Conservation (phyloP, 305 asterid species). For the Fraxinus velutina region DNA sequence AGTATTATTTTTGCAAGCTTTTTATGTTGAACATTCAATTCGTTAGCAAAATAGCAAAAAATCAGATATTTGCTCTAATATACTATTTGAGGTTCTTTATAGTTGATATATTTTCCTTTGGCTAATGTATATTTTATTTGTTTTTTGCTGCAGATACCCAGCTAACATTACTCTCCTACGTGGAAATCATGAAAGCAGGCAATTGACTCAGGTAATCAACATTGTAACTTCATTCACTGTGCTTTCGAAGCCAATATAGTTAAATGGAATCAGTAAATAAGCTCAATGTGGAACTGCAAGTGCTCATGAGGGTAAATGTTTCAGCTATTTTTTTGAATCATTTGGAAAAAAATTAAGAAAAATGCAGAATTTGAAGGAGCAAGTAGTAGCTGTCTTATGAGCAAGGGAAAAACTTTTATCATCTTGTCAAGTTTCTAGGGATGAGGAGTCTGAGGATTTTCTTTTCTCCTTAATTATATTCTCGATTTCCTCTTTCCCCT, state of each 20-base stretch:
- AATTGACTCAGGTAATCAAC: slow-evolving; percentile 76
- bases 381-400: background rate
- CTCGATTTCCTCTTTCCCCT: background rate
- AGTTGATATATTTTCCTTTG: slow-evolving; percentile 17
- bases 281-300: slow-evolving; percentile 10
- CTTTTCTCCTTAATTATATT: background rate
- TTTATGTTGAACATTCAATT: slow-evolving; percentile 10
- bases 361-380: background rate
- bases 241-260: background rate
- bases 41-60: background rate
- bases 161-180: slow-evolving; percentile 93
- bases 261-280: background rate
- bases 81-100: slow-evolving; percentile 12
- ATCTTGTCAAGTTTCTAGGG: background rate
- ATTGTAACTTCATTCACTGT: background rate
- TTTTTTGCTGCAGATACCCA: slow-evolving; percentile 64
- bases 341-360: background rate
- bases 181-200: slow-evolving; percentile 99
- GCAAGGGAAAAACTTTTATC: background rate
- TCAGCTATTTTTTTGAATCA: background rate
- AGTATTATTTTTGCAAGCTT: background rate
- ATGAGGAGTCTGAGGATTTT: background rate
- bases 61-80: slow-evolving; percentile 16
- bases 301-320: background rate
- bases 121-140: slow-evolving; percentile 13